Evolutionary conservation across 176 grass and related monocot genomes (phyloP).

Genomic region (Guadua angustifolia): DNA sequence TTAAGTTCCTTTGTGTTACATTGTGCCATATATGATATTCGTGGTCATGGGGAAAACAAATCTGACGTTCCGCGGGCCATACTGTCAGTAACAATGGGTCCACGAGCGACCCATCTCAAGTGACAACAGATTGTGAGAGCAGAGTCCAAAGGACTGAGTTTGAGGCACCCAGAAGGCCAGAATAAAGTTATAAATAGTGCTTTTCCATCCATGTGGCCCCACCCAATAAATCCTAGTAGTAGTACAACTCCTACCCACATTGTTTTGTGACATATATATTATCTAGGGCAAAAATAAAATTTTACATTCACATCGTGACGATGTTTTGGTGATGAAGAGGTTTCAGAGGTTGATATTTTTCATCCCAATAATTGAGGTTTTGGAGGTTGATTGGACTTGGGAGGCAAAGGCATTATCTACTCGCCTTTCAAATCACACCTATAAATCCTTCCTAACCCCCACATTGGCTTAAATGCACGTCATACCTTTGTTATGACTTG

Average conservation of each 20-base stretch:
- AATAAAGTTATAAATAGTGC: neutral
- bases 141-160: neutral
- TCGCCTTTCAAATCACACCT: constrained; percentile 29
- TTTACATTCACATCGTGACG: neutral
- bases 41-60: too few relatives aligned
- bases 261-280: neutral
- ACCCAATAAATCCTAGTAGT: neutral
- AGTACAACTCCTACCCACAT: neutral
- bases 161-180: neutral
- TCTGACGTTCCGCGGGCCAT: neutral
- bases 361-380: neutral
- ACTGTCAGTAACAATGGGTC: neutral
- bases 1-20: too few relatives aligned
- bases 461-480: constrained; percentile 24
- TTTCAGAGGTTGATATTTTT: neutral
- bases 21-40: too few relatives aligned
- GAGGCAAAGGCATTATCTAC: constrained; percentile 5
- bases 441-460: constrained; percentile 10
- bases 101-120: neutral
- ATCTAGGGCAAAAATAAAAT: neutral
- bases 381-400: neutral
- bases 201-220: neutral
- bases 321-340: neutral
- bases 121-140: neutral
- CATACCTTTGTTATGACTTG: constrained; percentile 36